These are phyloP conservation scores for Gentiana straminea DNA, from an alignment of 257 asterid genomes.

Conservation along the genomic window DNA sequence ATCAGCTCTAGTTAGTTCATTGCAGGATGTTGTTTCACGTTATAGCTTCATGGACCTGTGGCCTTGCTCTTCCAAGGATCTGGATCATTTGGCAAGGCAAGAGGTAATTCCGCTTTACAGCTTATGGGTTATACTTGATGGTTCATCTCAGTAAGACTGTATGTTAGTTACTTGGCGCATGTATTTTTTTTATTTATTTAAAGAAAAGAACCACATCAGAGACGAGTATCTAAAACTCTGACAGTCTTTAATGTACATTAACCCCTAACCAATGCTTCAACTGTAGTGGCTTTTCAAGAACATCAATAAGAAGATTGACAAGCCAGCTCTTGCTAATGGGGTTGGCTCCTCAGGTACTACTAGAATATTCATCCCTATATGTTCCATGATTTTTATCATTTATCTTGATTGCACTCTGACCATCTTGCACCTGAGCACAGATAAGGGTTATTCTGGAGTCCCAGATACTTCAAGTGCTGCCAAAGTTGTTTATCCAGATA, in stretches of 20 bases:
- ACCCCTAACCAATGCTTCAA: not conserved
- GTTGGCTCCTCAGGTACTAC: conserved; percentile 37
- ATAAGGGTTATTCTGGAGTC: conserved; percentile 36
- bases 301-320: conserved; percentile 59
- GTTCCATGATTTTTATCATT: conserved; percentile 1
- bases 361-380: not conserved
- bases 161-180: too few species aligned
- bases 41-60: conserved; percentile 91
- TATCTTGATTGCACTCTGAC: conserved; percentile 1
- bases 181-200: too few species aligned
- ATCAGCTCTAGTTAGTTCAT: conserved; percentile 51
- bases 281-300: conserved; percentile 69
- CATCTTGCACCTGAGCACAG: conserved; percentile 28
- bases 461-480: conserved; percentile 37
- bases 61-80: conserved; percentile 94
- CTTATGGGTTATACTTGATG: too few species aligned
- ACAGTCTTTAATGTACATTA: not conserved
- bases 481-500: conserved; percentile 71
- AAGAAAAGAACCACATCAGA: too few species aligned
- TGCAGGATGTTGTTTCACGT: conserved; percentile 83
- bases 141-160: too few species aligned
- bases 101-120: conserved; percentile 40
- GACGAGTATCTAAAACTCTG: too few species aligned
- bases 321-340: conserved; percentile 41
- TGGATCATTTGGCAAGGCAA: conserved; percentile 84